Evolutionary conservation across 2,329 filamentous ascomycete genomes (phyloP).

Genomic region (Mycocentrospora acerina): DNA sequence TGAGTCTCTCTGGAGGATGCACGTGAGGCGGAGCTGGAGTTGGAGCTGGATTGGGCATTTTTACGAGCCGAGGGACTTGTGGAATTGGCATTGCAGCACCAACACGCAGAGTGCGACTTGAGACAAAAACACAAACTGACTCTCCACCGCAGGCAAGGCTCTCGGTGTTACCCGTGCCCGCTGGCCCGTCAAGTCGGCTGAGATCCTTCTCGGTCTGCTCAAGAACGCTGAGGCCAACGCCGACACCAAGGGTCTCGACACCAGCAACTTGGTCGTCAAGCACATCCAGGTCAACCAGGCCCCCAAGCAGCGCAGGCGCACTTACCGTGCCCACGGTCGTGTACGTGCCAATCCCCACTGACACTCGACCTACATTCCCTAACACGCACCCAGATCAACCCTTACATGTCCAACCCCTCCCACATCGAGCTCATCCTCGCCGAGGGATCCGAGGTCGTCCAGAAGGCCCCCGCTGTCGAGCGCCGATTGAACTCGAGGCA

Average conservation of each 20-base stretch:
- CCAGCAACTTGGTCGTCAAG: constrained; percentile 96
- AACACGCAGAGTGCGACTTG: too few species aligned
- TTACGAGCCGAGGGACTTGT: too few species aligned
- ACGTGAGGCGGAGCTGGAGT: background rate
- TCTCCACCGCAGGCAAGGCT: constrained; percentile 75
- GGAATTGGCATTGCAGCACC: too few species aligned
- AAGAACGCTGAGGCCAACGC: constrained; percentile 50
- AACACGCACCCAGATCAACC: constrained; percentile 77
- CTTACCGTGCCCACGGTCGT: constrained; percentile 99
- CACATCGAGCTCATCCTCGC: constrained; percentile 99
- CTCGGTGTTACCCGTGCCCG: constrained; percentile 97
- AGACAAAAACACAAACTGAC: constrained; percentile 3
- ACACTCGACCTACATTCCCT: constrained; percentile 5
- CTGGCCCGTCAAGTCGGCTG: constrained; percentile 99
- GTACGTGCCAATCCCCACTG: constrained; percentile 64
- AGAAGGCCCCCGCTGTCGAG: constrained; percentile 76
- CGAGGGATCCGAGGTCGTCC: constrained; percentile 92
- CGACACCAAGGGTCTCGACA: constrained; percentile 62
- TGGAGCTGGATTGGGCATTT: too few species aligned
- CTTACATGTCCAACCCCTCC: constrained; percentile 99
- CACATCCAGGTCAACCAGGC: constrained; percentile 99
- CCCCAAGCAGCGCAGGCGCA: constrained; percentile 97
- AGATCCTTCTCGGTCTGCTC: constrained; percentile 95
- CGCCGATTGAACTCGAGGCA: constrained; percentile 87
- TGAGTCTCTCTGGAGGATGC: constrained; percentile 58